Evolutionary conservation across 495 filamentous ascomycete species (phyloP).

Genomic region (Trichoderma orchidacearum): DNA sequence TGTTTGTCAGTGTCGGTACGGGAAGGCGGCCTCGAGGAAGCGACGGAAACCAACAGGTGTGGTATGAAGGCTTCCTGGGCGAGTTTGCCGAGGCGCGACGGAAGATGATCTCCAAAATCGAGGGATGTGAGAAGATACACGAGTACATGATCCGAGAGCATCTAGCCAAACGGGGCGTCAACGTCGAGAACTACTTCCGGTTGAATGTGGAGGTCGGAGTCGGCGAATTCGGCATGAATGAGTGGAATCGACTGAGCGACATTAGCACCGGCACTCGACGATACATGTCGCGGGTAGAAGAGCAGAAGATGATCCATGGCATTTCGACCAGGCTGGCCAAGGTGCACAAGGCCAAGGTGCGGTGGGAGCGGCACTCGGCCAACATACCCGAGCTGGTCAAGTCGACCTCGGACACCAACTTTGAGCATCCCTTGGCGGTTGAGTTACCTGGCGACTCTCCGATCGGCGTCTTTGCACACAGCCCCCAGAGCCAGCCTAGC

Average conservation of each 20-base stretch:
- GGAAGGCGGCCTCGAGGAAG: conserved; percentile 71
- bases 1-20: conserved; percentile 84
- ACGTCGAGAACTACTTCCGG: conserved; percentile 88
- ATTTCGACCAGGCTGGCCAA: conserved; percentile 74
- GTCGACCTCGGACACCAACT: conserved; percentile 13
- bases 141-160: conserved; percentile 65
- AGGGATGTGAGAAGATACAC: conserved; percentile 88
- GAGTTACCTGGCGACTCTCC: conserved; percentile 30
- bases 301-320: conserved; percentile 59
- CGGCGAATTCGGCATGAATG: conserved; percentile 97
- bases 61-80: conserved; percentile 91
- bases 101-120: conserved; percentile 76
- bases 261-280: conserved; percentile 82
- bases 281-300: conserved; percentile 62
- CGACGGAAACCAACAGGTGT: conserved; percentile 52
- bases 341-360: conserved; percentile 53
- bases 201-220: conserved; percentile 95
- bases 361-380: conserved; percentile 19
- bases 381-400: conserved; percentile 17
- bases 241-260: conserved; percentile 85
- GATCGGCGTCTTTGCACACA: conserved; percentile 15
- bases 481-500: conserved; percentile 14
- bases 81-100: conserved; percentile 83
- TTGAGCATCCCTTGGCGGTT: conserved; percentile 25
- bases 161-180: conserved; percentile 63